These are phyloP conservation scores for Pythium plurisporium DNA, from an alignment of 352 stramenopile species.

Conservation along the genomic window DNA sequence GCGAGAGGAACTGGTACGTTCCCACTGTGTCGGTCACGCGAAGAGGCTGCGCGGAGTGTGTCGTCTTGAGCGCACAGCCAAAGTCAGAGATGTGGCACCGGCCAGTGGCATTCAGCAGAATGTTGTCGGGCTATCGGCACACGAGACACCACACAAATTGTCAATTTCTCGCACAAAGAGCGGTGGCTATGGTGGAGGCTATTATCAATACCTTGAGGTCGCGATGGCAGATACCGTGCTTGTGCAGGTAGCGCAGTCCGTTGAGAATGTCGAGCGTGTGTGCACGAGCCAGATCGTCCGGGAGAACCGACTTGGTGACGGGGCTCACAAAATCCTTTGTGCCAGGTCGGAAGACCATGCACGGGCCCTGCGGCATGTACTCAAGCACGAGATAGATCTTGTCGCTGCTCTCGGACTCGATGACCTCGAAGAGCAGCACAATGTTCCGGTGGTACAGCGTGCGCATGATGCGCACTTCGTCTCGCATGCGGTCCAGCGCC, in stretches of 20 bases:
- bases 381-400: conserved; percentile 87
- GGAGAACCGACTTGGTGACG: conserved; percentile 42
- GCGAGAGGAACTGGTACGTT: conserved; percentile 88
- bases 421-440: conserved; percentile 89
- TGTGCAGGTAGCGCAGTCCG: conserved; percentile 79
- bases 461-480: conserved; percentile 88
- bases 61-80: conserved; percentile 61
- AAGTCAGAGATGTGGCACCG: conserved; percentile 88
- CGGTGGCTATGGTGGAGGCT: too few species aligned
- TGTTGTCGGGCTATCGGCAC: conserved; percentile 69
- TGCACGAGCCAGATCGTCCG: conserved; percentile 54
- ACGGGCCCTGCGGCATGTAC: conserved; percentile 77
- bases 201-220: conserved; percentile 79
- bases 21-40: conserved; percentile 74
- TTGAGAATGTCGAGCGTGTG: conserved; percentile 74
- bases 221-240: conserved; percentile 72
- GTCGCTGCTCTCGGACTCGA: conserved; percentile 71
- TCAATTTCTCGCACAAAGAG: too few species aligned
- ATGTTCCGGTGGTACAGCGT: conserved; percentile 89
- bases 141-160: not conserved
- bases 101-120: conserved; percentile 72
- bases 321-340: conserved; percentile 71
- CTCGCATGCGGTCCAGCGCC: conserved; percentile 69
- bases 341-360: conserved; percentile 73
- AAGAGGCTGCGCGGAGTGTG: conserved; percentile 4